Percentiles rank a stretch among this genome's conserved stretches.
These are phyloP conservation scores for Kwoniella heveanensis DNA, from an alignment of 768 basidiomycete genomes.

Conservation along the genomic window DNA sequence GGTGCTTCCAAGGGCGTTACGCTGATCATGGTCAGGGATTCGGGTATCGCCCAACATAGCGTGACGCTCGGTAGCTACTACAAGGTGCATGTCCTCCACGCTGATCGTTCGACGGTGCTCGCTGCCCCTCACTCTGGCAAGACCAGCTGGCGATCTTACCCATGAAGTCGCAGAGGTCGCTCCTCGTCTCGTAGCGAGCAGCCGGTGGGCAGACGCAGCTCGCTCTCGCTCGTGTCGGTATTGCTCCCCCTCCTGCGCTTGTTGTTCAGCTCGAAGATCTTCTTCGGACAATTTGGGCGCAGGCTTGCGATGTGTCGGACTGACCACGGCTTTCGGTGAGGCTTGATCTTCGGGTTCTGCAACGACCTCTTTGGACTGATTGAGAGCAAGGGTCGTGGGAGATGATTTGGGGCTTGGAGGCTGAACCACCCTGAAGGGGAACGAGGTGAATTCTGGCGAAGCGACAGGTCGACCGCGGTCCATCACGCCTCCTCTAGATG, in stretches of 20 bases:
- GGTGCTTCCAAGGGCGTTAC: too few species aligned
- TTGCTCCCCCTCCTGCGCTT: constrained; percentile 2
- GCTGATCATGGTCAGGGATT: not conserved
- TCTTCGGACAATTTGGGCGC: constrained; percentile 13
- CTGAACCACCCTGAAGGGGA: constrained; percentile 17
- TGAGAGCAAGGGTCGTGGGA: not conserved
- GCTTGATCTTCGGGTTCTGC: not conserved
- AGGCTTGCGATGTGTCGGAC: constrained; percentile 1
- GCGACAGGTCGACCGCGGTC: constrained; percentile 42
- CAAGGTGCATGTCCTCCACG: constrained; percentile 21
- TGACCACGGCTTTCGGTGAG: not conserved
- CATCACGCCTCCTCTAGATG: constrained; percentile 26
- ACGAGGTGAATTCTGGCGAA: constrained; percentile 31
- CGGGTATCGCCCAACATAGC: not conserved
- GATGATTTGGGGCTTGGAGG: constrained; percentile 20
- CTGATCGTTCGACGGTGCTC: constrained; percentile 19
- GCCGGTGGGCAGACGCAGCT: not conserved
- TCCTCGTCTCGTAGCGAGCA: not conserved
- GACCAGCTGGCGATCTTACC: constrained; percentile 3
- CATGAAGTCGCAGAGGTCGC: not conserved
- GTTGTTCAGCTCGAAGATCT: constrained; percentile 7
- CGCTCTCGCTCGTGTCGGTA: not conserved
- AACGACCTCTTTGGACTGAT: not conserved
- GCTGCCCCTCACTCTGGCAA: not conserved
- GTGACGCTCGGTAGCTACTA: not conserved